A percentile compares a stretch with the other conserved stretches of the same genome.
Evolutionary conservation across 2,329 filamentous ascomycete species (phyloP).

Genomic region (Cladosporium sp.): DNA sequence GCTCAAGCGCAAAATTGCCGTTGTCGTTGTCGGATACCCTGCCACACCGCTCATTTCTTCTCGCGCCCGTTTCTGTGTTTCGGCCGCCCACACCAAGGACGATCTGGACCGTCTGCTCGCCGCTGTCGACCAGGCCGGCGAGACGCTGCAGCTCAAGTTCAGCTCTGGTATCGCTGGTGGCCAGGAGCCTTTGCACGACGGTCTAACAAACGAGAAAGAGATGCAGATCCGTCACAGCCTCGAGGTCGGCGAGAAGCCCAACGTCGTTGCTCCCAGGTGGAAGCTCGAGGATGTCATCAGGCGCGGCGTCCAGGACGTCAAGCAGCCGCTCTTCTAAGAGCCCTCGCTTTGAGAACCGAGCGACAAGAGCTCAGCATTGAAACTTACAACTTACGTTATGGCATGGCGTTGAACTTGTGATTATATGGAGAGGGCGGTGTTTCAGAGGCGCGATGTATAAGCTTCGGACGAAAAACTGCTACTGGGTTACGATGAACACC

Average conservation of each 20-base stretch:
- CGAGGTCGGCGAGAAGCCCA: conserved; percentile 51
- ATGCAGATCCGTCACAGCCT: conserved; percentile 59
- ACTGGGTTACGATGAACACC: background rate
- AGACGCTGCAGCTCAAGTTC: conserved; percentile 92
- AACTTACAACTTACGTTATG: conserved; percentile 10
- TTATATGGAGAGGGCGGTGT: background rate
- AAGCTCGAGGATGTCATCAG: conserved; percentile 72
- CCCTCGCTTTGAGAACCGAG: too few relatives aligned
- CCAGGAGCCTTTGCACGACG: conserved; percentile 72
- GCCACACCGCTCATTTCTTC: conserved; percentile 94
- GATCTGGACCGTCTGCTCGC: conserved; percentile 87
- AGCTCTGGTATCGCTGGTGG: conserved; percentile 94
- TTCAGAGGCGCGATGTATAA: conserved; percentile 4
- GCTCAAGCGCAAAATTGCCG: conserved; percentile 95
- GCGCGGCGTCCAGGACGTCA: conserved; percentile 73
- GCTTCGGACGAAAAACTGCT: conserved; percentile 3
- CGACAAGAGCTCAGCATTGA: conserved; percentile 6
- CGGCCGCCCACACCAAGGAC: conserved; percentile 95
- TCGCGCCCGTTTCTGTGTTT: conserved; percentile 92
- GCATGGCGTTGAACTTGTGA: conserved; percentile 11
- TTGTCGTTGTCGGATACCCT: conserved; percentile 96
- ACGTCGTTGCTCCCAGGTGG: conserved; percentile 74
- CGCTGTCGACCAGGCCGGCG: conserved; percentile 90
- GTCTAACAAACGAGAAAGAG: conserved; percentile 71
- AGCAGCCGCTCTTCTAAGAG: conserved; percentile 57